A percentile compares a stretch with the other conserved stretches of the same genome.
phyloP scores from a whole-genome alignment of 352 stramenopile species.

The Aphanomyces astaci region DNA sequence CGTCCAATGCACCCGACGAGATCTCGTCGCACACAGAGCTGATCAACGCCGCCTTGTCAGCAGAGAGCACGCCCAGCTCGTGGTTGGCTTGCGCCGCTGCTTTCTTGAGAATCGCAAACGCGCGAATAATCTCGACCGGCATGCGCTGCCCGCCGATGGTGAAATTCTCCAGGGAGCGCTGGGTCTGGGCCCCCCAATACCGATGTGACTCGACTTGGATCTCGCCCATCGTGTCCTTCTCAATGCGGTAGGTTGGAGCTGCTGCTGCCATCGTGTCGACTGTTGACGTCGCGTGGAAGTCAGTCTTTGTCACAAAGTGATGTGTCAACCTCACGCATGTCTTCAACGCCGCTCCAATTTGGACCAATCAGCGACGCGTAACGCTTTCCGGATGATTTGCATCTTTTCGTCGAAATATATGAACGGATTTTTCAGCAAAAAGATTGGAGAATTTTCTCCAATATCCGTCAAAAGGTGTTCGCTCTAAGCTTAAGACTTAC shows the following conservation, averaged over 20 bases:
- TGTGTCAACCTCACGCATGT: too few relatives aligned
- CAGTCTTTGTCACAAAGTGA: background rate
- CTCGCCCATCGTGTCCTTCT: conserved; percentile 35
- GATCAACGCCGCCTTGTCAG: background rate
- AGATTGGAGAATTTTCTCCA: background rate
- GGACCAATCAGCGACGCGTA: background rate
- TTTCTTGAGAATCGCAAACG: conserved; percentile 78
- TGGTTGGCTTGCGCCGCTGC: conserved; percentile 69
- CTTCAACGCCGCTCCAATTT: too few relatives aligned
- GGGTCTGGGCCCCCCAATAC: conserved; percentile 73
- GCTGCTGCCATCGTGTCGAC: background rate
- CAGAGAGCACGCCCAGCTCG: background rate
- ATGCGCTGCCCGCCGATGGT: conserved; percentile 76
- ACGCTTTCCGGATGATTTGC: background rate
- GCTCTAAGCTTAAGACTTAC: too few relatives aligned
- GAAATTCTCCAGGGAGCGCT: conserved; percentile 85
- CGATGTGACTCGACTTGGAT: conserved; percentile 36
- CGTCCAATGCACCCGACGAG: background rate
- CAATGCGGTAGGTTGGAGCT: background rate
- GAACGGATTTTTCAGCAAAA: background rate
- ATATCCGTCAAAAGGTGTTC: too few relatives aligned
- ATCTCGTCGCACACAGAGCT: conserved; percentile 4
- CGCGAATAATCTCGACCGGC: conserved; percentile 77
- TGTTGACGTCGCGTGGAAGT: background rate
- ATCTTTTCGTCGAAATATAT: too few relatives aligned